Evolutionary conservation across 495 filamentous ascomycete genomes (phyloP).

Genomic region (Neurospora sp.): DNA sequence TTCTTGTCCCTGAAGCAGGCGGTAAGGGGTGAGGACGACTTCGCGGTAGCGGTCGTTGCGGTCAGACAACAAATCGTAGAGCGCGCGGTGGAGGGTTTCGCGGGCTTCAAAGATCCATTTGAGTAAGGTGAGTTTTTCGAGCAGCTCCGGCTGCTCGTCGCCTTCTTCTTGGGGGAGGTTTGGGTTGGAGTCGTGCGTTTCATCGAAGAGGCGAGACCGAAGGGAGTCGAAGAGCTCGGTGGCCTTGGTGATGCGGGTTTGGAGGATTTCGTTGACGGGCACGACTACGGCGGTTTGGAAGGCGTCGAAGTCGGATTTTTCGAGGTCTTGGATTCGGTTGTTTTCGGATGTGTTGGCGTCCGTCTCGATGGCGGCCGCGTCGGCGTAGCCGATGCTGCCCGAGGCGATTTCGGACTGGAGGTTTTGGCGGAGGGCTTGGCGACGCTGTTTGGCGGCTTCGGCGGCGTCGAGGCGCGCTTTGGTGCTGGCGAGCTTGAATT

Average conservation of each 20-base stretch:
- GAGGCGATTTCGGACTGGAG: constrained; percentile 64
- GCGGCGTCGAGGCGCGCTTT: constrained; percentile 34
- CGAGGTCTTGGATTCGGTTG: constrained; percentile 48
- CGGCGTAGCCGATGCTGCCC: constrained; percentile 66
- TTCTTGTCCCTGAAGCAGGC: constrained; percentile 39
- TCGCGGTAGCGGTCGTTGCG: constrained; percentile 78
- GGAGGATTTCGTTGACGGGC: constrained; percentile 66
- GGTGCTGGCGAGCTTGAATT: constrained; percentile 38
- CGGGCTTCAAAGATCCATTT: constrained; percentile 97
- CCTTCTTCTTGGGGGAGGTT: constrained; percentile 87
- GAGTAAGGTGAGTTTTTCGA: constrained; percentile 86
- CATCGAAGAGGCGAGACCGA: constrained; percentile 58
- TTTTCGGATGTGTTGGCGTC: constrained; percentile 58
- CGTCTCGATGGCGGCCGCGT: constrained; percentile 62
- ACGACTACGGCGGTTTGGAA: constrained; percentile 68
- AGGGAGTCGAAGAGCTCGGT: constrained; percentile 62
- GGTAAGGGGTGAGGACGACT: constrained; percentile 72
- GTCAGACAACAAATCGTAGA: constrained; percentile 73
- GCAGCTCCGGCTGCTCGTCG: constrained; percentile 85
- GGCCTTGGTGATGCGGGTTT: constrained; percentile 49
- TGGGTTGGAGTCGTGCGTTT: constrained; percentile 60
- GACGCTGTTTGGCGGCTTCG: constrained; percentile 31
- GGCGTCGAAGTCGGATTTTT: constrained; percentile 62
- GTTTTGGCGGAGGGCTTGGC: constrained; percentile 40
- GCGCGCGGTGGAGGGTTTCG: constrained; percentile 70